Conservation (phyloP, 176 grass and related monocot species). For the Echinochloa phyllopogon region DNA sequence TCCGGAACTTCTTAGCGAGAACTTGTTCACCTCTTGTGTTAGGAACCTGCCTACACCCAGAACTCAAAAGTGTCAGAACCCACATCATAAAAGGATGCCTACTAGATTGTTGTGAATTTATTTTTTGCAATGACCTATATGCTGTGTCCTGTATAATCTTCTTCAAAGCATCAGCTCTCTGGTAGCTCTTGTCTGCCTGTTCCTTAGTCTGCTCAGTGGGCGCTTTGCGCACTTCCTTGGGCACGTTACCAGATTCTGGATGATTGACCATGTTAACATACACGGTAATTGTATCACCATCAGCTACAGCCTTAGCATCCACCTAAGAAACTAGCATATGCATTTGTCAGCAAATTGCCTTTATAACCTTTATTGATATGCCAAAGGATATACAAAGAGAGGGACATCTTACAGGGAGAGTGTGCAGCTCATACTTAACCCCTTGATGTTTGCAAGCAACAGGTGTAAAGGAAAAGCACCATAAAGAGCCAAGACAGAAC, state of each 20-base stretch:
- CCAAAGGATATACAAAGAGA: neutral
- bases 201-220: slow-evolving; percentile 36
- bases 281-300: slow-evolving; percentile 84
- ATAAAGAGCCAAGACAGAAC: slow-evolving; percentile 10
- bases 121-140: slow-evolving; percentile 59
- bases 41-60: slow-evolving; percentile 54
- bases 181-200: slow-evolving; percentile 41
- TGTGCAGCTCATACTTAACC: slow-evolving; percentile 77
- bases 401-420: slow-evolving; percentile 74
- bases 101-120: neutral
- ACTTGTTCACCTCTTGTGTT: slow-evolving; percentile 34
- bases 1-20: slow-evolving; percentile 64
- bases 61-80: slow-evolving; percentile 21
- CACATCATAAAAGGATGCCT: neutral
- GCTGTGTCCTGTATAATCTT: slow-evolving; percentile 71
- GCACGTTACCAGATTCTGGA: slow-evolving; percentile 52
- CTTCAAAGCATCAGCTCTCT: slow-evolving; percentile 57
- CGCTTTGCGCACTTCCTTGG: slow-evolving; percentile 45
- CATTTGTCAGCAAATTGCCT: neutral
- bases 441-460: slow-evolving; percentile 34
- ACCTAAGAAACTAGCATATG: slow-evolving; percentile 50
- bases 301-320: slow-evolving; percentile 60
- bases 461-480: slow-evolving; percentile 20
- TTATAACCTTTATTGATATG: neutral
- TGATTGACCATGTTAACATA: slow-evolving; percentile 53